Conservation (phyloP, 805 yeast genomes). For the Saccharomycopsis javanensis region DNA sequence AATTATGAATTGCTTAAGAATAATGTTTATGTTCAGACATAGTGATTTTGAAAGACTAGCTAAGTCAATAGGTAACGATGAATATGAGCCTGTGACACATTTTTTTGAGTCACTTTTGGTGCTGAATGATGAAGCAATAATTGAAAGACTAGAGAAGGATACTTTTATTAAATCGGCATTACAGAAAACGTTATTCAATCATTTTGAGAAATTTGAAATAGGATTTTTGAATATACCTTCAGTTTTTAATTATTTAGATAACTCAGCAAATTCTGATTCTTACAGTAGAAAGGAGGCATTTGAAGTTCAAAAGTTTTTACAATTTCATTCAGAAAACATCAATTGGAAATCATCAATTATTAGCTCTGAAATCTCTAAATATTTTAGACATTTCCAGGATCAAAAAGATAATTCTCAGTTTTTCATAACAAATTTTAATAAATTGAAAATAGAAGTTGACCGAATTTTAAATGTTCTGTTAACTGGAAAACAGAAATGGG, state of each 20-base stretch:
- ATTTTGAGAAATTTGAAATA: conserved; percentile 22
- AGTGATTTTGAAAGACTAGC: conserved; percentile 24
- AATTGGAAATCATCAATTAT: conserved; percentile 32
- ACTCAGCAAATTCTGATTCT: conserved; percentile 1
- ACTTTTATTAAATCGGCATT: conserved; percentile 19
- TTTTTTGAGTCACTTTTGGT: conserved; percentile 23
- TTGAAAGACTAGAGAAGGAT: conserved; percentile 18
- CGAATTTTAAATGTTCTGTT: conserved; percentile 25
- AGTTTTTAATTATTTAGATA: conserved; percentile 15
- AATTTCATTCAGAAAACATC: conserved; percentile 26
- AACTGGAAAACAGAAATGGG: conserved; percentile 29
- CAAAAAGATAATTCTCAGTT: conserved; percentile 48
- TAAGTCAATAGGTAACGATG: conserved; percentile 23
- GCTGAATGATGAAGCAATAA: conserved; percentile 25
- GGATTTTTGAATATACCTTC: conserved; percentile 19
- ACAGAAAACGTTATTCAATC: conserved; percentile 21
- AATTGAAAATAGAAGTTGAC: conserved; percentile 34
- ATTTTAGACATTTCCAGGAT: conserved; percentile 52
- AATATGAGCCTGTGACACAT: conserved; percentile 18
- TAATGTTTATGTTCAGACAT: conserved; percentile 27
- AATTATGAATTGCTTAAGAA: conserved; percentile 26
- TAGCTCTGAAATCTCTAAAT: conserved; percentile 38
- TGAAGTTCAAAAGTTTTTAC: conserved; percentile 19
- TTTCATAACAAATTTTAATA: conserved; percentile 38
- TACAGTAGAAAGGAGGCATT: conserved; percentile 21